Percentiles rank a stretch among this genome's conserved stretches.
These are phyloP conservation scores for Aspergillus sergii DNA, from an alignment of 2,329 filamentous ascomycete genomes.

Conservation along the genomic window DNA sequence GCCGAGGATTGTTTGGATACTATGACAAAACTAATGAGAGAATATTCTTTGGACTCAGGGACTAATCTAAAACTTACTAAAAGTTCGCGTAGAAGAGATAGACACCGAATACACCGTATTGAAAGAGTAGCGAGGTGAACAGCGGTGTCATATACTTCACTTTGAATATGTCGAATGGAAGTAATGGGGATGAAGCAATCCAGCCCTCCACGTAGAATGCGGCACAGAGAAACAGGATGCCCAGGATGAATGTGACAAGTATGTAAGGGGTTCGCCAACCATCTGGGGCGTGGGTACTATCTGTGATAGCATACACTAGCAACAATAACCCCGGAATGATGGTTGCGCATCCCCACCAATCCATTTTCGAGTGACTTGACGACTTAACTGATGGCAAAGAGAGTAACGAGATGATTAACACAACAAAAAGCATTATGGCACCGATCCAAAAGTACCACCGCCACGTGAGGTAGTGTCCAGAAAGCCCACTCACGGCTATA, in stretches of 20 bases:
- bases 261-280: constrained; percentile 14
- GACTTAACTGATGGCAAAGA: constrained; percentile 1
- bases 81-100: constrained; percentile 15
- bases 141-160: constrained; percentile 14
- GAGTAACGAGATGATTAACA: constrained; percentile 4
- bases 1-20: background rate
- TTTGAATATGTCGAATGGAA: constrained; percentile 14
- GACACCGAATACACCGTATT: constrained; percentile 13
- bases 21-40: background rate
- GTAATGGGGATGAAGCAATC: background rate
- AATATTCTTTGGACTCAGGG: background rate
- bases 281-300: constrained; percentile 6
- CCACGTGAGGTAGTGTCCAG: constrained; percentile 9
- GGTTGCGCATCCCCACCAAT: background rate
- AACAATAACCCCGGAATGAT: background rate
- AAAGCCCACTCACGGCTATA: constrained; percentile 8
- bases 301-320: constrained; percentile 10
- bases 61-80: background rate
- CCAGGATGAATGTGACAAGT: constrained; percentile 8
- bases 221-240: constrained; percentile 1
- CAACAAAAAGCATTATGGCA: constrained; percentile 1
- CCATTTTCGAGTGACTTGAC: background rate
- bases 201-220: constrained; percentile 13
- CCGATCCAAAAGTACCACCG: constrained; percentile 15
- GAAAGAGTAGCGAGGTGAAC: constrained; percentile 7